phyloP scores from a whole-genome alignment of 306 rosid genomes.

The Quercus robur region DNA sequence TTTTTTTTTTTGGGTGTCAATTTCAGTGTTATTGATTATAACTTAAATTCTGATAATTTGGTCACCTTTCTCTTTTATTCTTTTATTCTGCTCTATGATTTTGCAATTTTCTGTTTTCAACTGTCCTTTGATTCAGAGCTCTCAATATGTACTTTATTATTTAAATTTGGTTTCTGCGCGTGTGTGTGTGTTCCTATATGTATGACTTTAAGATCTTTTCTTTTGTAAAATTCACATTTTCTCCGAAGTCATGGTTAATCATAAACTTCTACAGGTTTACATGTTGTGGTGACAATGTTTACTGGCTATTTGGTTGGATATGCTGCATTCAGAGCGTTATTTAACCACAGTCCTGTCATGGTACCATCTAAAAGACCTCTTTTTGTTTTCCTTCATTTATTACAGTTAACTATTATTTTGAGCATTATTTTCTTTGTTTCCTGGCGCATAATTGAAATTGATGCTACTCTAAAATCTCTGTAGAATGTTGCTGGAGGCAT shows the following conservation, averaged over 20 bases:
- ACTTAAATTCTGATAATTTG: too few relatives aligned
- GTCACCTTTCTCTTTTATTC: too few relatives aligned
- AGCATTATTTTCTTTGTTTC: neutral
- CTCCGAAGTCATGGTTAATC: constrained; percentile 10
- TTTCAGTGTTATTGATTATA: too few relatives aligned
- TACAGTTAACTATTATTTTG: neutral
- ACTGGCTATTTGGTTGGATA: constrained; percentile 82
- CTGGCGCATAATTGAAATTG: neutral
- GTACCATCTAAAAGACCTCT: constrained; percentile 26
- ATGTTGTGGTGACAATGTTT: constrained; percentile 75
- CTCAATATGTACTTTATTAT: too few relatives aligned
- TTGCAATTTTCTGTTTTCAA: too few relatives aligned
- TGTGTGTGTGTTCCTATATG: neutral
- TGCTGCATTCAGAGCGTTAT: constrained; percentile 79
- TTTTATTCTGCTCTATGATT: too few relatives aligned
- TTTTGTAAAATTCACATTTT: neutral
- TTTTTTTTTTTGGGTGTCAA: too few relatives aligned
- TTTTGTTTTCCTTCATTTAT: neutral
- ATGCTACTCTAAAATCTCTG: neutral
- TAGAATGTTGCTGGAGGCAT: constrained; percentile 95
- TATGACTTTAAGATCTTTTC: neutral
- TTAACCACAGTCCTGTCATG: constrained; percentile 72
- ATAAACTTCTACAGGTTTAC: constrained; percentile 60
- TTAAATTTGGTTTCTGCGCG: neutral
- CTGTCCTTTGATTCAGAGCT: too few relatives aligned